Evolutionary conservation across 495 filamentous ascomycete genomes (phyloP).

Genomic region (Lentithecium fluviatile): DNA sequence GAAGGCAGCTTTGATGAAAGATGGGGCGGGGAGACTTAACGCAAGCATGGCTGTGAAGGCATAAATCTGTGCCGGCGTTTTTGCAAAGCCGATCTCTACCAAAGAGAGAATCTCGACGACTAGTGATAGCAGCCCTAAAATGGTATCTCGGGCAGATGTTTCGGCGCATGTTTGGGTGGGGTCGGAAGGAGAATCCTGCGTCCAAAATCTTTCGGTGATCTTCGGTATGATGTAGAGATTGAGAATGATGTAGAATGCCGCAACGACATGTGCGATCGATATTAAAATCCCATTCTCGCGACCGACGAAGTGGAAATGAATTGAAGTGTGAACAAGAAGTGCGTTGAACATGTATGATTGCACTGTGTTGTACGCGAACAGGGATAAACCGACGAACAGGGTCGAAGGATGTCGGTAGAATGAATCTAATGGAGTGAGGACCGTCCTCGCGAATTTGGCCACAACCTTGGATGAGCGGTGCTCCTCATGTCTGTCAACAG

Average conservation of each 20-base stretch:
- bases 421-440: not conserved
- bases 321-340: conserved; percentile 7
- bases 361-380: conserved; percentile 8
- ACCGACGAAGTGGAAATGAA: conserved; percentile 9
- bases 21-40: conserved; percentile 6
- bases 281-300: conserved; percentile 12
- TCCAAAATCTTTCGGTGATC: not conserved
- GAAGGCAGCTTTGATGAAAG: conserved; percentile 14
- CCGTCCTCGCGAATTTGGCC: not conserved
- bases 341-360: conserved; percentile 22
- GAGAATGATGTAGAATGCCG: conserved; percentile 9
- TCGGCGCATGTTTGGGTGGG: not conserved
- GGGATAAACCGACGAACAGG: not conserved
- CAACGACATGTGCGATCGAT: conserved; percentile 16
- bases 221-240: not conserved
- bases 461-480: too few species aligned
- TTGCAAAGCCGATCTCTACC: not conserved
- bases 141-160: not conserved
- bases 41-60: not conserved
- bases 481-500: too few species aligned
- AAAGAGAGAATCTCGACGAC: not conserved
- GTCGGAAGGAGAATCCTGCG: not conserved
- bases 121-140: not conserved
- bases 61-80: conserved; percentile 9
- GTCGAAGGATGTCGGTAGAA: not conserved